Evolutionary conservation across 495 filamentous ascomycete species (phyloP).

Genomic region (Penicillium canescens): DNA sequence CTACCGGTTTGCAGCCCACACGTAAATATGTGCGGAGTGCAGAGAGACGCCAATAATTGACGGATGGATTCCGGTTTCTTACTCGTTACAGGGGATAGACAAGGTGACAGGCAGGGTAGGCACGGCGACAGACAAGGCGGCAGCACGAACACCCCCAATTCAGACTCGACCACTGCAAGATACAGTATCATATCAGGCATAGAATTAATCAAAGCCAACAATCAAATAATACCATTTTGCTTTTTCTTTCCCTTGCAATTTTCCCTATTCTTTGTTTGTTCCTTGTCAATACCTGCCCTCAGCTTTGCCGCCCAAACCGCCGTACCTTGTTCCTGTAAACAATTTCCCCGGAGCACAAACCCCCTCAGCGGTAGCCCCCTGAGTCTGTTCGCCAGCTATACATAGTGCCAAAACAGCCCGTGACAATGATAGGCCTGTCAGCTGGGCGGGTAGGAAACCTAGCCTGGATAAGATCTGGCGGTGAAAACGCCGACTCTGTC

Average conservation of each 20-base stretch:
- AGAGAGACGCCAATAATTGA: conserved; percentile 5
- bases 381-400: conserved; percentile 21
- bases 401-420: conserved; percentile 2
- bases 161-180: background rate
- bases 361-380: conserved; percentile 11
- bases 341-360: conserved; percentile 5
- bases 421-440: conserved; percentile 21
- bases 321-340: conserved; percentile 13
- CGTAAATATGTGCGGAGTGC: conserved; percentile 5
- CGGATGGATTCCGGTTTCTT: background rate
- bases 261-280: background rate
- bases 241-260: conserved; percentile 7
- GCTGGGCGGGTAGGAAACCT: conserved; percentile 2
- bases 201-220: background rate
- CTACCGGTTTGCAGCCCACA: conserved; percentile 17
- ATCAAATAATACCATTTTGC: background rate
- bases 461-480: conserved; percentile 22
- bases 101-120: too few species aligned
- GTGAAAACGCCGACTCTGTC: conserved; percentile 21
- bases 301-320: conserved; percentile 13
- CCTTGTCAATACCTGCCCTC: background rate
- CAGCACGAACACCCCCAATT: background rate
- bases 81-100: background rate
- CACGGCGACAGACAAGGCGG: too few species aligned
- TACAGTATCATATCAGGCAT: background rate